These are phyloP conservation scores for Amanita pallidorosea DNA, from an alignment of 768 basidiomycete genomes.

Conservation along the genomic window DNA sequence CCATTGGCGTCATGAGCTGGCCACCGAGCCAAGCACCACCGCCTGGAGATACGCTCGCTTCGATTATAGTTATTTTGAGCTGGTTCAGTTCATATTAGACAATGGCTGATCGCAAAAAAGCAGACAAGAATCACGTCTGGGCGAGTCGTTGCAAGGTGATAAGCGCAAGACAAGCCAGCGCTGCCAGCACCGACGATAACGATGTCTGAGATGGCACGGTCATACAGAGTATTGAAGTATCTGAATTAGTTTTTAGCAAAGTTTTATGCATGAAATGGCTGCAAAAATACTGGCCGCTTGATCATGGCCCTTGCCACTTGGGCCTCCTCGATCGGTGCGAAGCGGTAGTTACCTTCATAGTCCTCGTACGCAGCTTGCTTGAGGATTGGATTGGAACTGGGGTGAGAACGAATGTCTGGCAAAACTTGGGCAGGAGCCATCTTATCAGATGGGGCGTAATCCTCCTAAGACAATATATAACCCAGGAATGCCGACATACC, in stretches of 20 bases:
- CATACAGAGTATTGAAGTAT: conserved; percentile 67
- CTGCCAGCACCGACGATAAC: conserved; percentile 70
- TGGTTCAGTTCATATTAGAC: conserved; percentile 9
- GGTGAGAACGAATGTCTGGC: not conserved
- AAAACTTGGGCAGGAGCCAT: conserved; percentile 10
- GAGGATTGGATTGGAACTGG: conserved; percentile 7
- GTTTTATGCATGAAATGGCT: not conserved
- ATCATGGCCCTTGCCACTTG: conserved; percentile 73
- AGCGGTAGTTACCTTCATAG: conserved; percentile 55
- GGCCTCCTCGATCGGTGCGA: conserved; percentile 67
- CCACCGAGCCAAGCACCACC: conserved; percentile 75
- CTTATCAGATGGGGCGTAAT: not conserved
- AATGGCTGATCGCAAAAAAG: not conserved
- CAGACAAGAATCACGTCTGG: conserved; percentile 40
- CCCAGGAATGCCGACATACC: not conserved
- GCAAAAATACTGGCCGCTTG: conserved; percentile 33
- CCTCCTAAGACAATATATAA: not conserved
- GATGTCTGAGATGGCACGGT: conserved; percentile 65
- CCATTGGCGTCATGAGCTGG: conserved; percentile 75
- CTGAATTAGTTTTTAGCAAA: conserved; percentile 19
- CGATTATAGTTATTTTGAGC: conserved; percentile 49
- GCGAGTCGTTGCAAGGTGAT: conserved; percentile 53
- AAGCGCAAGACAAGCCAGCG: conserved; percentile 63
- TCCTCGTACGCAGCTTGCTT: conserved; percentile 34
- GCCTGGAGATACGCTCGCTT: conserved; percentile 72